Evolutionary conservation across 2,329 filamentous ascomycete genomes (phyloP).

Genomic region (Fonsecaea erecta): DNA sequence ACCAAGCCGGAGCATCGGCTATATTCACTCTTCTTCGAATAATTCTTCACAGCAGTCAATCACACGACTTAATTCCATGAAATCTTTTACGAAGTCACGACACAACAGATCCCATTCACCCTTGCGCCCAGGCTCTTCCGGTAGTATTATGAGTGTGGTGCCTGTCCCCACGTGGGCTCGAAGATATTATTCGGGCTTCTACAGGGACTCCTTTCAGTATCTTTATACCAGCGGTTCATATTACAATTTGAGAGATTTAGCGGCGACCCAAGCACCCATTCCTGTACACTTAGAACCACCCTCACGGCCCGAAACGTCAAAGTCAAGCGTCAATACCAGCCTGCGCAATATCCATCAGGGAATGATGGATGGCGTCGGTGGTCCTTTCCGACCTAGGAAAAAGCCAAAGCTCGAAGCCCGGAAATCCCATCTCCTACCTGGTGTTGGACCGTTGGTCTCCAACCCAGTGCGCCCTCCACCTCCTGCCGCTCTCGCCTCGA

Average conservation of each 20-base stretch:
- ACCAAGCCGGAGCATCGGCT: conserved; percentile 28
- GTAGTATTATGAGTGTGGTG: conserved; percentile 50
- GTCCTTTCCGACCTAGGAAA: conserved; percentile 17
- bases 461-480: conserved; percentile 32
- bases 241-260: conserved; percentile 24
- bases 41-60: conserved; percentile 23
- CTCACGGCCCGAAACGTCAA: conserved; percentile 38
- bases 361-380: conserved; percentile 25
- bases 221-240: conserved; percentile 32
- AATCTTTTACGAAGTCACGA: conserved; percentile 34
- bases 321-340: conserved; percentile 21
- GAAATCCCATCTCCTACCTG: conserved; percentile 36
- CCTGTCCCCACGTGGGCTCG: conserved; percentile 55
- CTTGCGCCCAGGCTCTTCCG: conserved; percentile 45
- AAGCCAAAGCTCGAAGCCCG: conserved; percentile 33
- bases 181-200: conserved; percentile 64
- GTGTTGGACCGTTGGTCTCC: conserved; percentile 36
- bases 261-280: conserved; percentile 17
- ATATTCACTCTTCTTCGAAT: conserved; percentile 26
- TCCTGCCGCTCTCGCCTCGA: conserved; percentile 21
- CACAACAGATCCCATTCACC: conserved; percentile 43
- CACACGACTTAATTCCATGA: conserved; percentile 35
- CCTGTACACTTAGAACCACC: conserved; percentile 21
- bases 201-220: conserved; percentile 35
- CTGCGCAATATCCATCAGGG: conserved; percentile 26